A percentile compares a stretch with the other conserved stretches of the same genome.
Conservation (phyloP, 495 filamentous ascomycete genomes). For the Hyphodiscus hymeniophilus region DNA sequence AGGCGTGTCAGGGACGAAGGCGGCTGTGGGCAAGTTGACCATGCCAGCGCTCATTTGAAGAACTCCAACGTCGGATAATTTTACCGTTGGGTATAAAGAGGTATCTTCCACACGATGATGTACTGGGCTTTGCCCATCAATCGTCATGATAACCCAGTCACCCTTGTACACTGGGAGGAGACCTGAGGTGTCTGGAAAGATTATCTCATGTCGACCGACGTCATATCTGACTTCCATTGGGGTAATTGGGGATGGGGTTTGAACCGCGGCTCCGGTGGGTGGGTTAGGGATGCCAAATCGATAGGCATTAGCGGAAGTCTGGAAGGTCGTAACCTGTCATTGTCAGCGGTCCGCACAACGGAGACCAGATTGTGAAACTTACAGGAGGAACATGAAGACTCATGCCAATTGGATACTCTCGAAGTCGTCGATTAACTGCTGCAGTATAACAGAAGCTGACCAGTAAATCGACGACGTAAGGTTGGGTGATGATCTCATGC, state of each 20-base stretch:
- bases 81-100: constrained; percentile 17
- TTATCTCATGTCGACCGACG: constrained; percentile 32
- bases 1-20: background rate
- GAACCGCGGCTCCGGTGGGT: no score
- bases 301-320: no score
- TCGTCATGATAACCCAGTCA: constrained; percentile 51
- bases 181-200: constrained; percentile 22
- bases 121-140: background rate
- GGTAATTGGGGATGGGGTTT: background rate
- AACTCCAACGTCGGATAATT: constrained; percentile 6
- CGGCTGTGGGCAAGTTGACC: background rate
- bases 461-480: constrained; percentile 78
- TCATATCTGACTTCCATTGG: constrained; percentile 21
- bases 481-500: constrained; percentile 72
- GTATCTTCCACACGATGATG: constrained; percentile 20
- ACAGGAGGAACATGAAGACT: constrained; percentile 54
- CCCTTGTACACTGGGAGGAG: constrained; percentile 35
- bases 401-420: constrained; percentile 62
- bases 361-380: background rate
- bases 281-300: no score
- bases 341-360: no score
- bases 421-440: constrained; percentile 25
- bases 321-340: no score
- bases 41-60: background rate
- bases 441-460: constrained; percentile 72